These are phyloP conservation scores for Diaporthe vaccinii DNA, from an alignment of 2,329 filamentous ascomycete species.

Conservation along the genomic window DNA sequence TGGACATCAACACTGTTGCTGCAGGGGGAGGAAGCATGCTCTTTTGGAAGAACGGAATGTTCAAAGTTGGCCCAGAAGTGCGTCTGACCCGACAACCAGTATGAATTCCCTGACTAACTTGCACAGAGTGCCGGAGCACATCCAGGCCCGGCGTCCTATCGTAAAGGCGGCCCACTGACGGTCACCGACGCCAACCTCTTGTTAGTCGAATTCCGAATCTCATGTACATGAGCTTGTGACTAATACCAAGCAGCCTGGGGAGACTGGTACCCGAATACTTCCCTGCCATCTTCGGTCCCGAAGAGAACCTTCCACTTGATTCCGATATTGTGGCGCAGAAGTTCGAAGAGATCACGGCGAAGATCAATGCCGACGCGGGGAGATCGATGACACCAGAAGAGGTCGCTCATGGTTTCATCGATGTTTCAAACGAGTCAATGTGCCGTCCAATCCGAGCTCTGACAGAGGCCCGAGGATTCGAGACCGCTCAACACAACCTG, in stretches of 20 bases:
- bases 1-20: constrained; percentile 81
- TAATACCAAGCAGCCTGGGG: constrained; percentile 60
- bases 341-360: constrained; percentile 56
- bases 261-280: constrained; percentile 73
- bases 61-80: constrained; percentile 75
- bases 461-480: constrained; percentile 68
- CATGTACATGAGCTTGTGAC: constrained; percentile 57
- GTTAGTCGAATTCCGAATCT: neutral
- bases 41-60: constrained; percentile 78
- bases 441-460: constrained; percentile 80
- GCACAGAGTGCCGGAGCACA: constrained; percentile 76
- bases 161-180: constrained; percentile 77
- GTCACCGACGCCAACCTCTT: constrained; percentile 77
- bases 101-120: neutral
- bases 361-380: constrained; percentile 55
- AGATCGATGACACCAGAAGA: constrained; percentile 51
- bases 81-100: neutral
- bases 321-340: constrained; percentile 53
- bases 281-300: constrained; percentile 78
- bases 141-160: constrained; percentile 79
- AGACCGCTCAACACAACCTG: constrained; percentile 70
- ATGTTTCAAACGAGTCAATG: constrained; percentile 84
- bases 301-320: constrained; percentile 70
- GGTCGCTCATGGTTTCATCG: constrained; percentile 78
- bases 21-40: constrained; percentile 66